Evolutionary conservation across 129 eudicot species (phyloP).

Genomic region (Centrapalus pauciflorus): DNA sequence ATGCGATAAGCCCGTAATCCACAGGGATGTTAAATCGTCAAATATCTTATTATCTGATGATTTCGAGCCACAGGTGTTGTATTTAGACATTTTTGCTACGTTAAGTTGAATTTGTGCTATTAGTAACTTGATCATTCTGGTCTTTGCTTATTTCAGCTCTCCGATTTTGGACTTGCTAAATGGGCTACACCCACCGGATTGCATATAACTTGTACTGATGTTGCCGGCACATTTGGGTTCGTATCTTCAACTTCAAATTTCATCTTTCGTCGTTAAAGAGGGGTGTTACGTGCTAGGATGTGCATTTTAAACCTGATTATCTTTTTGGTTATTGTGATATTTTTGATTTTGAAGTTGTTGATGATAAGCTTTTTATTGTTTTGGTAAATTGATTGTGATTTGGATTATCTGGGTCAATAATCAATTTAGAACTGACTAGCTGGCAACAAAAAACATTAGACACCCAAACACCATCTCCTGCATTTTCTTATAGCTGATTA

Average conservation of each 20-base stretch:
- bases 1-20: constrained; percentile 68
- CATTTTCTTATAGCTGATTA: too few relatives aligned
- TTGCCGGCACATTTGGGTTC: constrained; percentile 96
- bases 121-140: neutral
- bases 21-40: constrained; percentile 93
- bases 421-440: too few relatives aligned
- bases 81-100: constrained; percentile 14
- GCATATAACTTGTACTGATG: constrained; percentile 69
- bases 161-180: constrained; percentile 96
- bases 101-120: neutral
- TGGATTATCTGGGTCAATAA: too few relatives aligned
- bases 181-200: constrained; percentile 71
- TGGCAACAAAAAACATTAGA: too few relatives aligned
- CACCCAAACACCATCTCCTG: too few relatives aligned
- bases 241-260: constrained; percentile 25
- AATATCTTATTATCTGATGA: constrained; percentile 78
- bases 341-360: too few relatives aligned
- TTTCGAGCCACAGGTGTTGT: constrained; percentile 80
- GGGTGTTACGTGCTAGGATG: too few relatives aligned
- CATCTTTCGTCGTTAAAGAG: neutral
- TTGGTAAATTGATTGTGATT: too few relatives aligned
- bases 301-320: too few relatives aligned
- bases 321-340: too few relatives aligned
- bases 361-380: too few relatives aligned
- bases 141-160: constrained; percentile 51